phyloP scores from a whole-genome alignment of 805 yeast species.

The Myxozyma melibiosi region DNA sequence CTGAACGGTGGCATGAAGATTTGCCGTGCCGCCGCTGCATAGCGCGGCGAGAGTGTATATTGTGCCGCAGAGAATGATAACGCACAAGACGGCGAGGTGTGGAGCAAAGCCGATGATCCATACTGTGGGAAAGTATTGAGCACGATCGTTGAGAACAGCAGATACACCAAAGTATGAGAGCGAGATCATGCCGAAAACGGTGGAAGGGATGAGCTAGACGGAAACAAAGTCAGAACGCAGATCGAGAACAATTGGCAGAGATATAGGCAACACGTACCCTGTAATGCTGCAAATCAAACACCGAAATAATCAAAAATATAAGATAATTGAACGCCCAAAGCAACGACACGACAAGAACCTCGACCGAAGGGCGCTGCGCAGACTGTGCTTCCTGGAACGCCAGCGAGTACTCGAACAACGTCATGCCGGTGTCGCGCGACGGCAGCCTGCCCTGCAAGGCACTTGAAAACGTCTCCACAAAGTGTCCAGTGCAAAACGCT shows the following conservation, averaged over 20 bases:
- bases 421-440: constrained; percentile 64
- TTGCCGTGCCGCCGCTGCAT: constrained; percentile 52
- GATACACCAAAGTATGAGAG: constrained; percentile 52
- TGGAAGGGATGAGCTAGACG: constrained; percentile 57
- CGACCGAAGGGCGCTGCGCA: constrained; percentile 54
- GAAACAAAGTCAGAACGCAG: neutral
- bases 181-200: constrained; percentile 58
- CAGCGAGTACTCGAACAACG: constrained; percentile 73
- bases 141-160: constrained; percentile 46
- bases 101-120: constrained; percentile 66
- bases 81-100: constrained; percentile 56
- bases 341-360: constrained; percentile 53
- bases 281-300: constrained; percentile 55
- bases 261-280: constrained; percentile 40
- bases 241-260: neutral
- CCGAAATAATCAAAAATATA: constrained; percentile 62
- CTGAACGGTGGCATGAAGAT: constrained; percentile 45
- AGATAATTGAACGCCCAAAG: constrained; percentile 63
- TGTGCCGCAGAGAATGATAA: constrained; percentile 54
- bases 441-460: constrained; percentile 60
- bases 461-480: constrained; percentile 65
- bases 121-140: constrained; percentile 56
- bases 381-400: constrained; percentile 73
- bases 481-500: constrained; percentile 61
- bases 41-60: constrained; percentile 63